Percentiles rank a stretch among this genome's conserved stretches.
phyloP scores from a whole-genome alignment of 768 basidiomycete species.

The Hericium erinaceus region DNA sequence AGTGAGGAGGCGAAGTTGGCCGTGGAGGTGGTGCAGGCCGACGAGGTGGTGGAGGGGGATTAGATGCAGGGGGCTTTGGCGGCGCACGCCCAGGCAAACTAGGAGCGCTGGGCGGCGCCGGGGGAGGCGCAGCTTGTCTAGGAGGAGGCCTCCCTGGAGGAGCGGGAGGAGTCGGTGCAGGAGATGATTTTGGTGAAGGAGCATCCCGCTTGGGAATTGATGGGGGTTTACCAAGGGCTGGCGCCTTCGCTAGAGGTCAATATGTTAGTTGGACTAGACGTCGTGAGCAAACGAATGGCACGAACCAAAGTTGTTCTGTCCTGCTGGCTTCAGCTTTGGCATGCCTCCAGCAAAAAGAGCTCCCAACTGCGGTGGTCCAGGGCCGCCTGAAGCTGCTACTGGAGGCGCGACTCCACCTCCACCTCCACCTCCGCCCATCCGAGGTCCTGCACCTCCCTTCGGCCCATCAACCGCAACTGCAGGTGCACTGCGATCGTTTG shows the following conservation, averaged over 20 bases:
- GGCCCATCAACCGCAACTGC: slow-evolving; percentile 43
- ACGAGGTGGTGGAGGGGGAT: slow-evolving; percentile 19
- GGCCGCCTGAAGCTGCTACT: slow-evolving; percentile 20
- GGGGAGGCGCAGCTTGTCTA: slow-evolving; percentile 8
- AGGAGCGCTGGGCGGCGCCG: slow-evolving; percentile 16
- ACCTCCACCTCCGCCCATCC: slow-evolving; percentile 29
- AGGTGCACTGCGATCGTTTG: slow-evolving; percentile 75
- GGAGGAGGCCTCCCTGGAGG: slow-evolving; percentile 19
- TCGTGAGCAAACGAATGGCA: neutral
- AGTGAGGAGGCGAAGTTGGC: slow-evolving; percentile 26
- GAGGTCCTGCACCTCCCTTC: slow-evolving; percentile 21
- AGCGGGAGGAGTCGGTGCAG: slow-evolving; percentile 22
- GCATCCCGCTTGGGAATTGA: slow-evolving; percentile 44
- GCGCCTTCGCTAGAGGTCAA: slow-evolving; percentile 43
- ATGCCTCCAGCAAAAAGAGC: slow-evolving; percentile 86
- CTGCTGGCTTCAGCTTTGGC: slow-evolving; percentile 83
- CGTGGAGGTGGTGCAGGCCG: slow-evolving; percentile 18
- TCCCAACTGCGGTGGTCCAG: slow-evolving; percentile 73
- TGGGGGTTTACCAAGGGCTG: slow-evolving; percentile 58
- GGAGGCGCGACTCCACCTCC: slow-evolving; percentile 26
- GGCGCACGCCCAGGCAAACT: slow-evolving; percentile 12
- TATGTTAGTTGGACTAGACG: neutral
- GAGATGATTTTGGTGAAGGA: slow-evolving; percentile 12
- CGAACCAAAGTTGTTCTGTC: slow-evolving; percentile 13
- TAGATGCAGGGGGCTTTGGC: slow-evolving; percentile 28